Percentiles rank a stretch among this genome's conserved stretches.
These are phyloP conservation scores for Fagopyrum homotropicum DNA, from an alignment of 148 eudicot species.

Conservation along the genomic window DNA sequence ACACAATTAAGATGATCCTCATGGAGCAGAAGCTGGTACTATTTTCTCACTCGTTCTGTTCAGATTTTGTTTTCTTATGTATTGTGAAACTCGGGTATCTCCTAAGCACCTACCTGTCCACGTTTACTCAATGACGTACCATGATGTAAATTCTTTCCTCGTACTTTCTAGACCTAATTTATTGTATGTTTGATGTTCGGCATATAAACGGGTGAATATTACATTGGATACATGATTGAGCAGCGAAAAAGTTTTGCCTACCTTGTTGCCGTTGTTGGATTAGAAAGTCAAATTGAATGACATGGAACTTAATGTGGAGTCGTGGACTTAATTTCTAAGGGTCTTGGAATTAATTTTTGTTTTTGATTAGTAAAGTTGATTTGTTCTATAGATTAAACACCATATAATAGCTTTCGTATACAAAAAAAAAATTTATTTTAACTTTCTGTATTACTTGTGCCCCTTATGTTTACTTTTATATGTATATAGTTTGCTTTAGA, in stretches of 20 bases:
- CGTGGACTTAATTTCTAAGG: not conserved
- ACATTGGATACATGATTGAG: not conserved
- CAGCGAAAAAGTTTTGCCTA: not conserved
- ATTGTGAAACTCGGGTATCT: not conserved
- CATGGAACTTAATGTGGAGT: not conserved
- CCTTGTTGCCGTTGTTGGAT: not conserved
- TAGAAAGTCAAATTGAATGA: not conserved
- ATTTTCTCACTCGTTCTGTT: slow-evolving; percentile 2
- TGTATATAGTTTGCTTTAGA: not conserved
- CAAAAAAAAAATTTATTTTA: not conserved
- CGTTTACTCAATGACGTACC: not conserved
- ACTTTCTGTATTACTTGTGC: not conserved
- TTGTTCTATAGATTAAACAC: not conserved
- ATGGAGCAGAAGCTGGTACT: slow-evolving; percentile 64
- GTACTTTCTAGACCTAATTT: not conserved
- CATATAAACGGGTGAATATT: not conserved
- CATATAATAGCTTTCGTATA: not conserved
- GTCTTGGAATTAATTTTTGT: not conserved
- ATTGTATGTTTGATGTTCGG: not conserved
- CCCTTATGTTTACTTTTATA: not conserved
- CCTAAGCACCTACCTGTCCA: not conserved
- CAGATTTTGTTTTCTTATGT: not conserved
- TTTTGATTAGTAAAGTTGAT: not conserved
- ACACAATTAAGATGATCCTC: slow-evolving; percentile 25
- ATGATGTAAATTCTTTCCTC: not conserved